Conservation (phyloP, 1,284 basidiomycete species). For the Austroboletus olivaceoglutinosus region DNA sequence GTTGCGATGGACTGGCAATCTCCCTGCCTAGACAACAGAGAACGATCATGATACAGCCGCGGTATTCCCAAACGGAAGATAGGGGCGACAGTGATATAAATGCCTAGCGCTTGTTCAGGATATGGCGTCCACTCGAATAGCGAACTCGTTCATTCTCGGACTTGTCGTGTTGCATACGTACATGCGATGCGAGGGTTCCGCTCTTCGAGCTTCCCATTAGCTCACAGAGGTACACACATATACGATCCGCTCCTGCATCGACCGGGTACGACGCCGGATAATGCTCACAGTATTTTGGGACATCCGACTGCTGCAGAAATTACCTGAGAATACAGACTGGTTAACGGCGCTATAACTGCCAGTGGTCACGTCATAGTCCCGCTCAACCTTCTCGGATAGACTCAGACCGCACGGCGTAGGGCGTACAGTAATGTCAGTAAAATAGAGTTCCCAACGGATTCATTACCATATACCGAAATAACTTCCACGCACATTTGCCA, state of each 20-base stretch:
- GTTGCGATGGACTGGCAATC: constrained; percentile 8
- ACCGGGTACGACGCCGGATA: background rate
- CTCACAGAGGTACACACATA: background rate
- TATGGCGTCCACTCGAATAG: background rate
- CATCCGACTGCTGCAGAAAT: background rate
- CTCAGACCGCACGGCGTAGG: constrained; percentile 2
- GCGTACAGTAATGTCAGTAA: constrained; percentile 6
- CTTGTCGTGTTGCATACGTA: background rate
- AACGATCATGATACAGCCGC: background rate
- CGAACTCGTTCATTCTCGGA: background rate
- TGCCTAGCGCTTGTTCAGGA: background rate
- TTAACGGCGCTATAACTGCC: background rate
- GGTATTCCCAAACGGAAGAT: constrained; percentile 15
- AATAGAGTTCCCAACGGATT: constrained; percentile 5
- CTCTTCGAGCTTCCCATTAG: background rate
- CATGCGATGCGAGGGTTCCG: background rate
- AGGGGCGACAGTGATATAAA: constrained; percentile 2
- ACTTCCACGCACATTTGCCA: constrained; percentile 8
- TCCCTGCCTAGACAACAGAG: constrained; percentile 4
- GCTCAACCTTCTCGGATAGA: constrained; percentile 9
- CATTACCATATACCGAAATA: constrained; percentile 6
- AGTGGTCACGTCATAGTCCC: constrained; percentile 3
- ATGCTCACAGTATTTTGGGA: background rate
- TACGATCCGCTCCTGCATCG: background rate
- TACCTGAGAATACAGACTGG: background rate